Conservation (phyloP, 371 early-diverging fungal species). For the Haplosporangium sp. region DNA sequence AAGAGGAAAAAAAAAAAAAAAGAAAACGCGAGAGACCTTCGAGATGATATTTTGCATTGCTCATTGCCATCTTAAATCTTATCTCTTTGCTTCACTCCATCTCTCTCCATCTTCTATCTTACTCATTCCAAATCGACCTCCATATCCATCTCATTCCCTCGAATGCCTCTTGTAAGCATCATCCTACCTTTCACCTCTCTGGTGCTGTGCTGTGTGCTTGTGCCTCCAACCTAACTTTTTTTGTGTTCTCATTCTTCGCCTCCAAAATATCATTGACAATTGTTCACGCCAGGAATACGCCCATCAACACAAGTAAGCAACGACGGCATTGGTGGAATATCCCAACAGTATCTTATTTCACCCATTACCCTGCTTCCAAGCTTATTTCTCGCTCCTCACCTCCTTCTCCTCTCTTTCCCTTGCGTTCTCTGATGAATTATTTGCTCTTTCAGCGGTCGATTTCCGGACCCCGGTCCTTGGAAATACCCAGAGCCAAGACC, state of each 20-base stretch:
- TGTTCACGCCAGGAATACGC: conserved; percentile 77
- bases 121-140: neutral
- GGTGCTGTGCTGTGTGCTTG: neutral
- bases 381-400: conserved; percentile 1
- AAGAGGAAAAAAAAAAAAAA: no score
- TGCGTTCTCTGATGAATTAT: no score
- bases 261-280: neutral
- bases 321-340: neutral
- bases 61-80: no score
- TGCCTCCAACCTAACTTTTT: neutral
- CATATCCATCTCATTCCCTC: neutral
- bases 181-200: conserved; percentile 1
- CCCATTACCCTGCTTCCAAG: neutral
- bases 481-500: conserved; percentile 69
- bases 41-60: no score
- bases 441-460: conserved; percentile 60
- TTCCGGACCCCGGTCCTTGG: conserved; percentile 87
- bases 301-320: conserved; percentile 71
- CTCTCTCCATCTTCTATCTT: neutral
- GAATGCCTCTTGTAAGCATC: conserved; percentile 7
- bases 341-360: neutral
- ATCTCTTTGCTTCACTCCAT: no score
- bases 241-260: conserved; percentile 1
- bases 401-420: neutral
- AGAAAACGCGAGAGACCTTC: no score